These are phyloP conservation scores for Macaranga tanarius DNA, from an alignment of 441 rosid species.

Conservation along the genomic window DNA sequence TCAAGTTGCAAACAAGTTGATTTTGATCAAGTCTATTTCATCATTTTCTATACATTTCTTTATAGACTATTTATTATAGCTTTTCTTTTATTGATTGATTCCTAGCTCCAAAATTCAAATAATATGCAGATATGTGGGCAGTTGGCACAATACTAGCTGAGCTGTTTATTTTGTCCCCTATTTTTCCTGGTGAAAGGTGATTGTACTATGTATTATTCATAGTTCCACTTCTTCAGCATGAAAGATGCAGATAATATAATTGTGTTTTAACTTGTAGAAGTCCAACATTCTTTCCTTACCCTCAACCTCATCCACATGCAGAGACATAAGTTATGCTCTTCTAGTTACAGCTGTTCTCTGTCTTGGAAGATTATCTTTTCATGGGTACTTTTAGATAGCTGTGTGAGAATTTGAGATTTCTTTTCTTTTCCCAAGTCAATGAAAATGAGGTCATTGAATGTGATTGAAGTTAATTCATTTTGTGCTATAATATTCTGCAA, in stretches of 20 bases:
- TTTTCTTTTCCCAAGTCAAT: background rate
- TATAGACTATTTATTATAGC: background rate
- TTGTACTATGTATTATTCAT: background rate
- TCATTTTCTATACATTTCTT: background rate
- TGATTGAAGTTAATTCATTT: background rate
- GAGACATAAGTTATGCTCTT: background rate
- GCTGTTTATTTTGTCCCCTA: slow-evolving; percentile 74
- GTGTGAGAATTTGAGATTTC: background rate
- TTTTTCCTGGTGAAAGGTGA: slow-evolving; percentile 93
- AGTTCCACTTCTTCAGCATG: background rate
- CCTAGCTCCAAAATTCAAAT: slow-evolving; percentile 23
- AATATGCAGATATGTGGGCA: slow-evolving; percentile 90
- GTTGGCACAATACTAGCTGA: slow-evolving; percentile 98
- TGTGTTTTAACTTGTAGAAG: background rate
- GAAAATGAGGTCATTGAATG: background rate
- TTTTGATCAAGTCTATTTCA: background rate
- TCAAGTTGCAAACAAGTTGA: slow-evolving; percentile 8
- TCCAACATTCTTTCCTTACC: background rate
- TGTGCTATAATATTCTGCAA: background rate
- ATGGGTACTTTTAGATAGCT: background rate
- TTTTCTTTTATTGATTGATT: slow-evolving; percentile 9
- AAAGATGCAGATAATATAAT: no score
- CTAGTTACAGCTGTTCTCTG: background rate
- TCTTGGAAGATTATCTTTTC: background rate
- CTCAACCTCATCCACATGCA: background rate